Base-by-base conservation (phyloP, 1,139 yeast species). In the Kodamaea plutei region DNA sequence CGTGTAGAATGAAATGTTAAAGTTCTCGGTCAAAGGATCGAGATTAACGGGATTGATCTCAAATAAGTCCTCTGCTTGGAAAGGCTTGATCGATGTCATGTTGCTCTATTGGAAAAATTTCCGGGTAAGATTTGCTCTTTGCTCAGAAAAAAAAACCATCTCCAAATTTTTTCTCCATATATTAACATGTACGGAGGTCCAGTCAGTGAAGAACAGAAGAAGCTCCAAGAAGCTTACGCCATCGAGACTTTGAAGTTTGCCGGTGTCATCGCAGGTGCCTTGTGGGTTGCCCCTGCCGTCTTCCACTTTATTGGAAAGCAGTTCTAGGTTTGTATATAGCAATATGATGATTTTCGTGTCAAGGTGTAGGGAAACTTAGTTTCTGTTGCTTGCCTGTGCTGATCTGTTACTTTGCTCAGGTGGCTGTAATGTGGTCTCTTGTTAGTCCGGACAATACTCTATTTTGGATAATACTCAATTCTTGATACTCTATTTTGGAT, bases 11-110 rank as follows among this genome's bases (percentile, higher is more conserved):
- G 79, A 82, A 13, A 84, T 56, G 31, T 87, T 83, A 61, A 84
- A 93, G 58, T 89, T 91, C 50, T 89, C 97, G 0, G 97, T 91
- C 33, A 89, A 67, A 1, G 84, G 84, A 47, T 91, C 98, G 16
- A 91, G 61, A 50, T 91, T 91, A 27, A 88, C 78, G 7, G 83
- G 64, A 48, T 85, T 85, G 33, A 84, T 52, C 8, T 73, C 65
- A 43, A 88, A 79, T 26, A 91, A 60, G 49, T 91, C 96, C 4
- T 88, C 79, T 4, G 94, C 87, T 44, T 81, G 85, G 50, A 91
- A 84, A 13, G 97, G 96, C 35, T 69, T 69, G 24, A 85, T 71
- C 1, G 93, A 81, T 6, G 95, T 81, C 95, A 85, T 85, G 15
- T 7, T 14, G n/a, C n/a, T n/a, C n/a, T n/a, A n/a, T n/a, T n/a